Evolutionary conservation across 2,329 filamentous ascomycete genomes (phyloP), one percentile per base, ranked within the genome.

Genomic region (Fulvia fulva): DNA sequence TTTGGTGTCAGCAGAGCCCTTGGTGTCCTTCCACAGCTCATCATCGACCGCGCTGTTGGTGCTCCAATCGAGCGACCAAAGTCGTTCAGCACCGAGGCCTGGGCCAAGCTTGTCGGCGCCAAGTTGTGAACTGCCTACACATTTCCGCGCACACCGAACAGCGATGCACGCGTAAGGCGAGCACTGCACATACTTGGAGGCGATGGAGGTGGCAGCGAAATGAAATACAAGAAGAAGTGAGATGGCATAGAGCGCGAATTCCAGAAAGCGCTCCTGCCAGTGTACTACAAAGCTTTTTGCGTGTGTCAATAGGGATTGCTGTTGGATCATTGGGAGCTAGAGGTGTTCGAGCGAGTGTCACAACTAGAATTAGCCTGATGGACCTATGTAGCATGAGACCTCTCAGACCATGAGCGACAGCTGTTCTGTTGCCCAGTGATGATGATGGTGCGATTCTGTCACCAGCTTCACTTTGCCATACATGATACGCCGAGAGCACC

Each of bases 1-100:
- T 99, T 99, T 79, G 94, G 94, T 86, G 94, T 99, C 46, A 96
- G 92, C 70, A 90, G 94, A 76, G 94, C 94, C 70, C 90, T 99
- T 72, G 94, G 94, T 87, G 94, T 99, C 68, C 89, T 99, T 73
- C 94, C 94, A 72, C 94, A 99, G 86, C 86, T 99, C 77, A 99
- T 99, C 85, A 97, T 99, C 74, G 94, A 99, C 86, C 93, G 94
- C 76, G 94, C 93, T 70, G 85, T 97, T 68, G 94, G 94, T 76
- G 90, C 91, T 69, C 94, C 94, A 70, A 99, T 99, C 73, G 94
- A 99, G 88, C 85, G 94, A 76, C 94, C 94, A 79, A 99, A 99
- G 89, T 93, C 88, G 64, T 99, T 97, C 89, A 95, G 90, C 77
- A 99, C 94, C 61, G 91, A 92, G 75, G 93, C 93, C 76, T 97